Evolutionary conservation across 352 stramenopile genomes (phyloP).

Genomic region (Globisporangium emineosum): DNA sequence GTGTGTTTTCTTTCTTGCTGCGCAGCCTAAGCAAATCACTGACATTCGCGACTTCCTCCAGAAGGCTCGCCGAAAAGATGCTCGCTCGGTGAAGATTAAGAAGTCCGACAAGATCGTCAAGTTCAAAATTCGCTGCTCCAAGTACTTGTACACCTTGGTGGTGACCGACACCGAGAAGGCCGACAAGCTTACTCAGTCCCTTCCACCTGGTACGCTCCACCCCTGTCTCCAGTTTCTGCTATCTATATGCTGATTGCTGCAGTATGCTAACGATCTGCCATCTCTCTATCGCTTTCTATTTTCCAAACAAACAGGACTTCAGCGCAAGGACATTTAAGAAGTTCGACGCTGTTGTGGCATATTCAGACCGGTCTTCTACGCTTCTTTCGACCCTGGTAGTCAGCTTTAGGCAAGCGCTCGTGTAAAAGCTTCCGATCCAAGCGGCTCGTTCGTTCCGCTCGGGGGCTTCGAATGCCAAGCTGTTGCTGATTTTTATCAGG

Average conservation of each 20-base stretch:
- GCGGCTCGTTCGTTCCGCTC: background rate
- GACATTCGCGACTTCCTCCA: constrained; percentile 99
- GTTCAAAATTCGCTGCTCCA: constrained; percentile 99
- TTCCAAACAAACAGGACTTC: constrained; percentile 54
- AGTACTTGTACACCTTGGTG: constrained; percentile 98
- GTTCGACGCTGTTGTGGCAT: constrained; percentile 44
- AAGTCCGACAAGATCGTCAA: constrained; percentile 97
- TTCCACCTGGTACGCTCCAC: constrained; percentile 91
- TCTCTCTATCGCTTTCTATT: background rate
- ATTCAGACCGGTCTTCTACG: constrained; percentile 85
- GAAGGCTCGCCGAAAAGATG: constrained; percentile 97
- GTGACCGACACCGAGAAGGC: constrained; percentile 99
- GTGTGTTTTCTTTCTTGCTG: constrained; percentile 9
- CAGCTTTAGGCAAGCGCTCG: constrained; percentile 11
- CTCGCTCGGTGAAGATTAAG: constrained; percentile 99
- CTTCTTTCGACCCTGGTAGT: constrained; percentile 22
- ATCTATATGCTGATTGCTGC: background rate
- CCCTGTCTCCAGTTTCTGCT: background rate
- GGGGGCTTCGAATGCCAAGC: constrained; percentile 9
- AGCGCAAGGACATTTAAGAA: constrained; percentile 91
- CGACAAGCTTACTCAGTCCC: constrained; percentile 99
- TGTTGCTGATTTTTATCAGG: constrained; percentile 16
- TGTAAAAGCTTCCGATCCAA: background rate
- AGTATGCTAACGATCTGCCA: background rate
- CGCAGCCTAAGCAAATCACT: constrained; percentile 98